Percentiles rank a stretch among this genome's conserved stretches.
phyloP scores from a whole-genome alignment of 192 early-diverging fungal species.

The Backusella westeae region DNA sequence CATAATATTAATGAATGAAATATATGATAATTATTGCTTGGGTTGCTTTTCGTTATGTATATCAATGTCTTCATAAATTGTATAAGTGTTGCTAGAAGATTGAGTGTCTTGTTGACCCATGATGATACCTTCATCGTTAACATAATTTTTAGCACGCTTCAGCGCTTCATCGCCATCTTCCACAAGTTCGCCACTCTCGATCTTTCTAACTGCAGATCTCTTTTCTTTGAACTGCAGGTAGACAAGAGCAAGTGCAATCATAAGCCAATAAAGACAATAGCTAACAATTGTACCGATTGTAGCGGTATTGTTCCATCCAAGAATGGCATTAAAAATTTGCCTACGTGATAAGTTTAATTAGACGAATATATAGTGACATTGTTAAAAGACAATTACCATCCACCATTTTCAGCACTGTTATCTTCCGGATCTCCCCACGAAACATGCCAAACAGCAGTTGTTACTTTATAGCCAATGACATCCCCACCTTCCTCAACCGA shows the following conservation, averaged over 20 bases:
- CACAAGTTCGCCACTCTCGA: neutral
- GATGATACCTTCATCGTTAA: conserved; percentile 8
- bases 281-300: conserved; percentile 70
- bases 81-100: neutral
- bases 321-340: conserved; percentile 70
- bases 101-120: neutral
- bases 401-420: conserved; percentile 37
- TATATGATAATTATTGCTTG: neutral
- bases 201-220: conserved; percentile 6
- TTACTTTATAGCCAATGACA: conserved; percentile 38
- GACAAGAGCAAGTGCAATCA: conserved; percentile 49
- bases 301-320: conserved; percentile 76
- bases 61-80: neutral
- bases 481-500: conserved; percentile 56
- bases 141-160: conserved; percentile 1
- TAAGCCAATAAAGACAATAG: conserved; percentile 83
- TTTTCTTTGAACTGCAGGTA: conserved; percentile 40
- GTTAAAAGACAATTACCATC: conserved; percentile 53
- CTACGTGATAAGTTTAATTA: conserved; percentile 44
- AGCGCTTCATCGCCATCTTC: conserved; percentile 8
- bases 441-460: conserved; percentile 30
- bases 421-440: conserved; percentile 41
- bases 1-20: neutral
- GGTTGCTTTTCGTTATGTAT: neutral
- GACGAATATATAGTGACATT: conserved; percentile 17